Evolutionary conservation across 1,284 basidiomycete species (phyloP).

Genomic region (Entoloma clypeatum): DNA sequence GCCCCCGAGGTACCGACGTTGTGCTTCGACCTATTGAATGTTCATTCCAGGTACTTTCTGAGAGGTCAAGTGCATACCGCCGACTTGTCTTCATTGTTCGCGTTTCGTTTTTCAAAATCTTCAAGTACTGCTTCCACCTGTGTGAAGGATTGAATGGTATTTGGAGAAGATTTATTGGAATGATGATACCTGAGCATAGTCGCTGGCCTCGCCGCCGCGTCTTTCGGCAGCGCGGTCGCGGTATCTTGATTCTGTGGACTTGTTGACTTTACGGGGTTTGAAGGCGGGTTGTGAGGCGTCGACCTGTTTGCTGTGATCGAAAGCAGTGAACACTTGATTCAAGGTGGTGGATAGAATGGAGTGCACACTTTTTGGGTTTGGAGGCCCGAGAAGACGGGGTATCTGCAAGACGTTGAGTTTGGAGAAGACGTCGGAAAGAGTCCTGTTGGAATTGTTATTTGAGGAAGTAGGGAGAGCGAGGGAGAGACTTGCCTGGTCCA

Average conservation of each 20-base stretch:
- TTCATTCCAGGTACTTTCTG: conserved; percentile 7
- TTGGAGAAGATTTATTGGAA: neutral
- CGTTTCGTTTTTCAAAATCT: conserved; percentile 70
- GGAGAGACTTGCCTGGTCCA: no score
- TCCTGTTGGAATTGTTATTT: no score
- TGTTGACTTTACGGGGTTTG: conserved; percentile 75
- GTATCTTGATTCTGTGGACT: conserved; percentile 47
- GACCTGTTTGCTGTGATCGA: conserved; percentile 29
- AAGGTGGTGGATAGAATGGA: no score
- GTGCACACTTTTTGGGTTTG: no score
- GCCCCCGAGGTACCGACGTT: conserved; percentile 83
- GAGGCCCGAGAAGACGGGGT: conserved; percentile 13
- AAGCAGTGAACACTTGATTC: no score
- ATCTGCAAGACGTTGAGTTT: conserved; percentile 26
- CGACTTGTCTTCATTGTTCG: conserved; percentile 50
- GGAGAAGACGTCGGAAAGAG: conserved; percentile 32
- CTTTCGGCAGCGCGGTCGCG: conserved; percentile 71
- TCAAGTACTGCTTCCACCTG: conserved; percentile 78
- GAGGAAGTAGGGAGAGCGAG: no score
- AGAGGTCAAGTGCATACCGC: conserved; percentile 38
- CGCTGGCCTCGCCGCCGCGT: conserved; percentile 55
- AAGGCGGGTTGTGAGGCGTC: conserved; percentile 53
- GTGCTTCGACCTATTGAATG: conserved; percentile 62
- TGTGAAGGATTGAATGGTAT: conserved; percentile 1
- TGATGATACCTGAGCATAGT: conserved; percentile 59